Conservation (phyloP, 257 asterid genomes). For the Solanum stenotomum region DNA sequence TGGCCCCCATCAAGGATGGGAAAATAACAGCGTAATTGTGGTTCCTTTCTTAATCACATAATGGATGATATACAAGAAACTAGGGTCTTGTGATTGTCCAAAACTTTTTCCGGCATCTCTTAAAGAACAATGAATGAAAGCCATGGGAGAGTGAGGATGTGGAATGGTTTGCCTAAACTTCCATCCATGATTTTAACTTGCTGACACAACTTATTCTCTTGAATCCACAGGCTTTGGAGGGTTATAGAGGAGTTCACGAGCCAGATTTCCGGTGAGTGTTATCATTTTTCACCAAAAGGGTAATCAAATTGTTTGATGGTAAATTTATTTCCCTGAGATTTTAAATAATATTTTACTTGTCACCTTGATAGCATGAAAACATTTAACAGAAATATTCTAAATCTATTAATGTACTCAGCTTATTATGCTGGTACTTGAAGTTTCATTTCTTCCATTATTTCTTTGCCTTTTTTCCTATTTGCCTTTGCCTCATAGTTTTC, state of each 20-base stretch:
- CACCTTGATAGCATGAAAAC: not conserved
- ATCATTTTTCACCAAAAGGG: conserved; percentile 19
- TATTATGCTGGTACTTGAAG: not conserved
- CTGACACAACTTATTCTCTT: conserved; percentile 99
- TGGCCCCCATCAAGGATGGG: conserved; percentile 99
- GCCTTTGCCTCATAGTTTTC: conserved; percentile 27
- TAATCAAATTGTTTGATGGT: conserved; percentile 5
- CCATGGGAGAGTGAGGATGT: conserved; percentile 98
- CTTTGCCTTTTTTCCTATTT: conserved; percentile 18
- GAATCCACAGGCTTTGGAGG: conserved; percentile 99
- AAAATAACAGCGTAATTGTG: conserved; percentile 99
- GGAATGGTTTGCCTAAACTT: conserved; percentile 83
- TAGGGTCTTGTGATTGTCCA: conserved; percentile 84
- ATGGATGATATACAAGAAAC: conserved; percentile 86
- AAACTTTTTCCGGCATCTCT: conserved; percentile 64
- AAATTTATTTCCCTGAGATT: not conserved
- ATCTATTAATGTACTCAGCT: not conserved
- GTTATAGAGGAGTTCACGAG: conserved; percentile 81
- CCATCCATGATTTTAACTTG: conserved; percentile 76
- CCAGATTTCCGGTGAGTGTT: conserved; percentile 82
- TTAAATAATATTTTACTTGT: not conserved
- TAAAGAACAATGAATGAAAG: conserved; percentile 77
- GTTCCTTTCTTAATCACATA: conserved; percentile 97
- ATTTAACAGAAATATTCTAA: not conserved
- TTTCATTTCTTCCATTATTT: not conserved